These are phyloP conservation scores for Solanum sejunctum DNA, from an alignment of 257 asterid species.

Conservation along the genomic window DNA sequence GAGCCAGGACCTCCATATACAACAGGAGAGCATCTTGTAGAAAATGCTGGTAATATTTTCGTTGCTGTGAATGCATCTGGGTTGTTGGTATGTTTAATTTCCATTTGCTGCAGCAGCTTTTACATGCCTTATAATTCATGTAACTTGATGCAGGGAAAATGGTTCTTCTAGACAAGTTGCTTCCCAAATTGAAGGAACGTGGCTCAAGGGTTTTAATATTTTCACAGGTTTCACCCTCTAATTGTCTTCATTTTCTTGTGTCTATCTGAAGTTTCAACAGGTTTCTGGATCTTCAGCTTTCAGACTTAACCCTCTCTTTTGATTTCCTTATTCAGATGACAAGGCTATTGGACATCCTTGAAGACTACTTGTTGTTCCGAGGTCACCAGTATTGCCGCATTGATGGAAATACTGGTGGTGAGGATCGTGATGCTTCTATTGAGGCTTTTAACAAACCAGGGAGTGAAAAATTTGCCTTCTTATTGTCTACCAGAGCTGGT, in stretches of 20 bases:
- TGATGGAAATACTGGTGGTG: conserved; percentile 72
- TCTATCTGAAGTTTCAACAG: neutral
- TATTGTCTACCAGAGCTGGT: conserved; percentile 5
- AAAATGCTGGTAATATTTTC: conserved; percentile 74
- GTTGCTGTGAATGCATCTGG: neutral
- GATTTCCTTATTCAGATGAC: conserved; percentile 3
- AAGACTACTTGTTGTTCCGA: conserved; percentile 62
- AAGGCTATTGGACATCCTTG: conserved; percentile 5
- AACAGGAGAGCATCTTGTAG: conserved; percentile 15
- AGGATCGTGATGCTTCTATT: conserved; percentile 4
- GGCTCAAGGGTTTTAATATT: conserved; percentile 95
- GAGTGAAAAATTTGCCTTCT: conserved; percentile 4
- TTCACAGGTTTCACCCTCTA: conserved; percentile 54
- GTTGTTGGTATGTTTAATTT: neutral
- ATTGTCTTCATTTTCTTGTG: neutral
- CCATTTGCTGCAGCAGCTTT: neutral
- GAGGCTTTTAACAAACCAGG: conserved; percentile 1
- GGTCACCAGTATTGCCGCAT: conserved; percentile 85
- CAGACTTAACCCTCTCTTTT: neutral
- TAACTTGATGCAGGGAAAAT: conserved; percentile 60
- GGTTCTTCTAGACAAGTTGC: conserved; percentile 98
- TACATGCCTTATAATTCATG: neutral
- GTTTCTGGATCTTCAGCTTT: neutral
- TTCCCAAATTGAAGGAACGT: conserved; percentile 93
- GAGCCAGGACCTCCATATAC: conserved; percentile 42